Conservation (phyloP, 1,284 basidiomycete genomes). For the Sanghuangporus baumii region DNA sequence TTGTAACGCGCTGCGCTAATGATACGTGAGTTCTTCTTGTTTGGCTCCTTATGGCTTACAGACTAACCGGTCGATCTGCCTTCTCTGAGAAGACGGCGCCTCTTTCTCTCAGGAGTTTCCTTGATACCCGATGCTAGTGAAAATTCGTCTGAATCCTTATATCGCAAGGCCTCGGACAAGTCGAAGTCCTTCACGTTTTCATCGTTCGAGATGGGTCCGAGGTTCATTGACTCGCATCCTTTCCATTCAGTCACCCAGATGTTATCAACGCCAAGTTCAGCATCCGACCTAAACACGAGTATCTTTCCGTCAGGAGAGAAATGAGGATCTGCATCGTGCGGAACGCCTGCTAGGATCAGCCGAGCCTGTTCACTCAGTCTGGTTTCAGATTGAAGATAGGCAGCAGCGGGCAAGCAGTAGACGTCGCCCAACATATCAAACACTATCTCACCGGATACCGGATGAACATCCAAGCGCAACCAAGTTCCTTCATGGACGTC, state of each 20-base stretch:
- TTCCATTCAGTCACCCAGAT: slow-evolving; percentile 65
- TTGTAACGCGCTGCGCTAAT: slow-evolving; percentile 58
- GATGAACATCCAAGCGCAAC: slow-evolving; percentile 66
- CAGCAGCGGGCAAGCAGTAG: slow-evolving; percentile 54
- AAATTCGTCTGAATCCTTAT: slow-evolving; percentile 40
- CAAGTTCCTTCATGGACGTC: slow-evolving; percentile 69
- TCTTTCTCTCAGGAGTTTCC: slow-evolving; percentile 44
- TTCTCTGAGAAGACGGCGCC: slow-evolving; percentile 49
- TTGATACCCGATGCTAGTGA: slow-evolving; percentile 42
- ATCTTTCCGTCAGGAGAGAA: slow-evolving; percentile 62
- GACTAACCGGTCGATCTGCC: slow-evolving; percentile 49
- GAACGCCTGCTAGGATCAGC: slow-evolving; percentile 53
- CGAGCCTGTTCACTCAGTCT: slow-evolving; percentile 31
- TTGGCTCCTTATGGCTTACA: not conserved
- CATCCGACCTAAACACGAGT: slow-evolving; percentile 63
- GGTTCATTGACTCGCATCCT: slow-evolving; percentile 54
- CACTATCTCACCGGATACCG: slow-evolving; percentile 59
- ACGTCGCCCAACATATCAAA: slow-evolving; percentile 73
- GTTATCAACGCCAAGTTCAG: slow-evolving; percentile 64
- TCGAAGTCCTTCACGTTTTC: slow-evolving; percentile 20
- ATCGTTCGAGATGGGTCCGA: slow-evolving; percentile 30
- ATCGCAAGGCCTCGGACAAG: slow-evolving; percentile 31
- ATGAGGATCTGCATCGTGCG: slow-evolving; percentile 63
- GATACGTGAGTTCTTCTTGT: not conserved
- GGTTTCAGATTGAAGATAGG: slow-evolving; percentile 28